Evolutionary conservation across 345 rosid species (phyloP), one percentile per base, ranked within the genome.

Genomic region (Brassica cretica): DNA sequence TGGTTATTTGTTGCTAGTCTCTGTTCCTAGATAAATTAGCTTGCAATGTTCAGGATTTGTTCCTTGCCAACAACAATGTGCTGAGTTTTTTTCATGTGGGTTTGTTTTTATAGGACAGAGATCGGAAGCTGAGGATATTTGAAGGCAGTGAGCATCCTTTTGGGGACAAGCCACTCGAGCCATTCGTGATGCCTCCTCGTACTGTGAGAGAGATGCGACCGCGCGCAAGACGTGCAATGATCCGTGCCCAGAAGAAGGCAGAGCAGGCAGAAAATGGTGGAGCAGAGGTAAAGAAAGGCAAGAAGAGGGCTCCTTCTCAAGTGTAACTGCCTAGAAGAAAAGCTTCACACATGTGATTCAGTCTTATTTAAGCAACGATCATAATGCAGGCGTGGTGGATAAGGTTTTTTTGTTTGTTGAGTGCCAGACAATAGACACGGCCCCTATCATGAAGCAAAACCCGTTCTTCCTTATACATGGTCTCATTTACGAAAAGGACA

Each of bases 61-160:
- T 69, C 41, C 55, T 41, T 30, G 53, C 46, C 46, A 39, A 9
- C 56, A 49, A 49, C 15, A 49, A 14, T n/a, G 19, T 66, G 39
- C 71, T 72, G 64, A 66, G 41, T 21, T 73, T 61, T 73, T 68
- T 32, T 49, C 56, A 49, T 49, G 2, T 49, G 56, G 56, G 56
- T 56, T 51, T 86, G 77, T 84, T 32, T 25, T 49, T 49, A 49
- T 49, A 95, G 98, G 99, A 93, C 78, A 86, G 99, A 74, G 99
- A 95, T 82, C 77, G 91, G 53, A 95, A 93, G 84, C 84, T 95
- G 75, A 89, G 99, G 86, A 95, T 93, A 78, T 93, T 95, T 85
- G 82, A 89, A 18, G 92, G 80, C 21, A 68, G 81, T 82, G 98
- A 93, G 76, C 99, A 95, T 80, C 98, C 98, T 11, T 95, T 95